phyloP scores from a whole-genome alignment of 768 basidiomycete genomes.

The Imleria badia region DNA sequence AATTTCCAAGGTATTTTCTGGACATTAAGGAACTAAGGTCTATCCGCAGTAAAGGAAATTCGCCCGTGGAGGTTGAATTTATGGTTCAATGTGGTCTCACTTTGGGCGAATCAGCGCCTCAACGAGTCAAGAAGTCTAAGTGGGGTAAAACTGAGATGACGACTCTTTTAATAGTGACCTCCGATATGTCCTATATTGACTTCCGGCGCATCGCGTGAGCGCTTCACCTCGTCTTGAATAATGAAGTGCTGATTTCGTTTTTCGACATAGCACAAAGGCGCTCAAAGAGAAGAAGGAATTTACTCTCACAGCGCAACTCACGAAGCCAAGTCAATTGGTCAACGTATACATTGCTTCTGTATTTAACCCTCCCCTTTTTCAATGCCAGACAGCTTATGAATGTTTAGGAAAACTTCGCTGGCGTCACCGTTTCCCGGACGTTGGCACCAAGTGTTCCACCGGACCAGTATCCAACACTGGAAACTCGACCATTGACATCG shows the following conservation, averaged over 20 bases:
- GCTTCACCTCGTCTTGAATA: neutral
- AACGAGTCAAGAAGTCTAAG: slow-evolving; percentile 46
- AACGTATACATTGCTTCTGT: slow-evolving; percentile 64
- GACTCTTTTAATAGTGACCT: slow-evolving; percentile 69
- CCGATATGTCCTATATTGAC: slow-evolving; percentile 73
- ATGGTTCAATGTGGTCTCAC: slow-evolving; percentile 55
- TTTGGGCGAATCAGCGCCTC: slow-evolving; percentile 32
- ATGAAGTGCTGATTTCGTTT: slow-evolving; percentile 1
- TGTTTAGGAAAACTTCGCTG: slow-evolving; percentile 71
- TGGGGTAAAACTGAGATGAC: slow-evolving; percentile 57
- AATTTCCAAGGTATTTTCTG: slow-evolving; percentile 66
- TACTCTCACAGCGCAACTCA: slow-evolving; percentile 55
- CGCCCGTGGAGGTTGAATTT: slow-evolving; percentile 58
- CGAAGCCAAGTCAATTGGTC: slow-evolving; percentile 74
- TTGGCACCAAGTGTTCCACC: slow-evolving; percentile 59
- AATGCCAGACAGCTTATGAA: slow-evolving; percentile 12
- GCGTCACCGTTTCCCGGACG: slow-evolving; percentile 49
- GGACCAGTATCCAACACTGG: slow-evolving; percentile 59
- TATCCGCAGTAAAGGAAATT: slow-evolving; percentile 41
- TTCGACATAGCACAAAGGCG: slow-evolving; percentile 57
- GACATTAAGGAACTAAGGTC: slow-evolving; percentile 48
- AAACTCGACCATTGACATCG: slow-evolving; percentile 69
- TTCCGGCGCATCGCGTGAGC: slow-evolving; percentile 76
- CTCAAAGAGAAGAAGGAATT: slow-evolving; percentile 62
- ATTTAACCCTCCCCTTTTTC: slow-evolving; percentile 10